Evolutionary conservation across 257 asterid genomes (phyloP).

Genomic region (Nemophila menziesii): DNA sequence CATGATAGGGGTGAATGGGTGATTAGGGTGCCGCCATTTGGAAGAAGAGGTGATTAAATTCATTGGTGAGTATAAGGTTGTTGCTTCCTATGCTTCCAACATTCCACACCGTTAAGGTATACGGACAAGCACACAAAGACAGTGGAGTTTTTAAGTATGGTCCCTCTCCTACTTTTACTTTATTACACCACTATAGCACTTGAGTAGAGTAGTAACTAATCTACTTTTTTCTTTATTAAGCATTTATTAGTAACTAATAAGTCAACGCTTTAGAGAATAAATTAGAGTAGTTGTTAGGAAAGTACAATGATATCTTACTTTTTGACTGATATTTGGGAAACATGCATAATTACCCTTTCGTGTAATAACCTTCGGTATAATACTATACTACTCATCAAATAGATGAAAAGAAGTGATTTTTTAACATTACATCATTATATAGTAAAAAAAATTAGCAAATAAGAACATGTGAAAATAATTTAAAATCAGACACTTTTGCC

Average conservation of each 20-base stretch:
- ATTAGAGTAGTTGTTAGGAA: background rate
- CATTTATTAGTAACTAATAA: background rate
- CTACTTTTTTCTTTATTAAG: background rate
- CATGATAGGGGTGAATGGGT: background rate
- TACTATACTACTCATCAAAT: too few species aligned
- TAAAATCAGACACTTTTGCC: too few species aligned
- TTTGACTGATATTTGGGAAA: background rate
- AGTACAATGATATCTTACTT: background rate
- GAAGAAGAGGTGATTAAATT: background rate
- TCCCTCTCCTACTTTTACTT: background rate
- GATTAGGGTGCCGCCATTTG: slow-evolving; percentile 32
- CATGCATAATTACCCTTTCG: background rate
- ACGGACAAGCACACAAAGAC: slow-evolving; percentile 1
- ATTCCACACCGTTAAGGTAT: slow-evolving; percentile 18
- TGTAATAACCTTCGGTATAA: too few species aligned
- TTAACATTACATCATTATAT: too few species aligned
- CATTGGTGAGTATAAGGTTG: background rate
- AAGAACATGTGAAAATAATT: too few species aligned
- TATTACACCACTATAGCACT: background rate
- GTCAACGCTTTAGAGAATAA: background rate
- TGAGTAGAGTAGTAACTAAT: background rate
- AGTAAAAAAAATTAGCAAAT: too few species aligned
- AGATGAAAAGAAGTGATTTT: too few species aligned
- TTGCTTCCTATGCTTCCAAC: slow-evolving; percentile 39
- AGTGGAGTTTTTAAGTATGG: background rate